Conservation (phyloP, 139 green algal genomes). For the Chlamydomonas applanata region DNA sequence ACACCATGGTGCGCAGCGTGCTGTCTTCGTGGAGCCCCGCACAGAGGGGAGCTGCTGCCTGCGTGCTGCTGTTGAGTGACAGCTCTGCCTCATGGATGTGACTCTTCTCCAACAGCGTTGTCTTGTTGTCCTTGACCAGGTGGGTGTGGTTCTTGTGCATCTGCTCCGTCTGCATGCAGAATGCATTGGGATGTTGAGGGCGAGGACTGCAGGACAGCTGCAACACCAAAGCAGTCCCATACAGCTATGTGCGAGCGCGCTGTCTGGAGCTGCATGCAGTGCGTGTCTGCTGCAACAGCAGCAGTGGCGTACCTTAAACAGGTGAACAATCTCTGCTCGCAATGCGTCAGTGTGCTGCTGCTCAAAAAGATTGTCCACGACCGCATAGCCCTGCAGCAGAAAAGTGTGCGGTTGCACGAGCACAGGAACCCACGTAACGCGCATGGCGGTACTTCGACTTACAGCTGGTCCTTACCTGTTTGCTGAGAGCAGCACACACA, state of each 20-base stretch:
- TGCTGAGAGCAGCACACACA: not conserved
- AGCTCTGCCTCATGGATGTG: slow-evolving; percentile 58
- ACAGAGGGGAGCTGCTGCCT: slow-evolving; percentile 44
- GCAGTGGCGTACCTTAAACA: slow-evolving; percentile 16
- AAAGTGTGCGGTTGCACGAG: not conserved
- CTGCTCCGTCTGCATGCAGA: not conserved
- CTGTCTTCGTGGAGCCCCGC: slow-evolving; percentile 41
- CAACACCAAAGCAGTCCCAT: not conserved
- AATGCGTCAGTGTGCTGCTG: not conserved
- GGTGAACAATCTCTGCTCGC: slow-evolving; percentile 32
- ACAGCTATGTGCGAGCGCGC: not conserved
- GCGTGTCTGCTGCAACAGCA: too few relatives aligned
- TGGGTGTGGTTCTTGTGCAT: slow-evolving; percentile 73
- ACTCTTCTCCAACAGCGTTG: slow-evolving; percentile 56
- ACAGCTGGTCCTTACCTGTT: not conserved
- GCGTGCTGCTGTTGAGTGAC: slow-evolving; percentile 20
- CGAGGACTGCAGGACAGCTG: not conserved
- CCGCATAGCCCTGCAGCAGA: slow-evolving; percentile 46
- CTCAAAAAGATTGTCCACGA: slow-evolving; percentile 52
- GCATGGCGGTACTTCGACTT: not conserved
- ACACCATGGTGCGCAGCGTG: slow-evolving; percentile 65
- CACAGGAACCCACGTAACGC: not conserved
- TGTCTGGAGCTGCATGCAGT: too few relatives aligned
- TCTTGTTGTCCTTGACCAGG: slow-evolving; percentile 39
- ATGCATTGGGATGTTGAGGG: too few relatives aligned